Evolutionary conservation across 1,284 basidiomycete species (phyloP).

Genomic region (Retiboletus flavoniger): DNA sequence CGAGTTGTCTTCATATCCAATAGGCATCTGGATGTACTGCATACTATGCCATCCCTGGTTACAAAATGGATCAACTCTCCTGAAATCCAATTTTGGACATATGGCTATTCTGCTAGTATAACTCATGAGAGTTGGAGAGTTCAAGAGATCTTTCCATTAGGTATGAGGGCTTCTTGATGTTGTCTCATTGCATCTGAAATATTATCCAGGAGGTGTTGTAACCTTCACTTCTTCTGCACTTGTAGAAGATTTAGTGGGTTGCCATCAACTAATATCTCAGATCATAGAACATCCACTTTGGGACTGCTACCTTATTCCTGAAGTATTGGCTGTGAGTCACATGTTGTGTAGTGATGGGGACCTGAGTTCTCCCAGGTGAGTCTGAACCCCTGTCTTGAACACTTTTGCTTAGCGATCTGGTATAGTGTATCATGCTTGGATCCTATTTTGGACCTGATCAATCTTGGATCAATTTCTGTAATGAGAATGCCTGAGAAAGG

Average conservation of each 20-base stretch:
- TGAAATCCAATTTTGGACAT: constrained; percentile 59
- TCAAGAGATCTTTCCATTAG: constrained; percentile 61
- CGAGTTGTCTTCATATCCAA: constrained; percentile 63
- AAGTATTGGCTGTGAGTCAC: constrained; percentile 50
- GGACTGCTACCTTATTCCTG: constrained; percentile 61
- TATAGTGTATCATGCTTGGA: constrained; percentile 20
- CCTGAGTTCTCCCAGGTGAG: constrained; percentile 31
- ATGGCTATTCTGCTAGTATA: constrained; percentile 57
- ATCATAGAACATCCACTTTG: constrained; percentile 61
- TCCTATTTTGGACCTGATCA: constrained; percentile 26
- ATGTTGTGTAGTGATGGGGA: constrained; percentile 25
- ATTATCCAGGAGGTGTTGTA: constrained; percentile 56
- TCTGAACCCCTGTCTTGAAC: constrained; percentile 8
- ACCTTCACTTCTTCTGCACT: constrained; percentile 66
- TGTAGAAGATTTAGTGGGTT: constrained; percentile 45
- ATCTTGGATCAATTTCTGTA: constrained; percentile 23
- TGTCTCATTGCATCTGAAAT: constrained; percentile 11
- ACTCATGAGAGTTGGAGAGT: constrained; percentile 54
- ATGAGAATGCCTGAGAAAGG: constrained; percentile 19
- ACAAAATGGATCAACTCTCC: constrained; percentile 43
- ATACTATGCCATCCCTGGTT: constrained; percentile 47
- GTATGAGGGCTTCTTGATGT: constrained; percentile 37
- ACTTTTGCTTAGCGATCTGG: neutral
- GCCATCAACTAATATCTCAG: constrained; percentile 46
- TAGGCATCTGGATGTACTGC: constrained; percentile 49